Evolutionary conservation across 2,329 filamentous ascomycete genomes (phyloP), one percentile per base, ranked within the genome.

Genomic region (Fusarium coicis): DNA sequence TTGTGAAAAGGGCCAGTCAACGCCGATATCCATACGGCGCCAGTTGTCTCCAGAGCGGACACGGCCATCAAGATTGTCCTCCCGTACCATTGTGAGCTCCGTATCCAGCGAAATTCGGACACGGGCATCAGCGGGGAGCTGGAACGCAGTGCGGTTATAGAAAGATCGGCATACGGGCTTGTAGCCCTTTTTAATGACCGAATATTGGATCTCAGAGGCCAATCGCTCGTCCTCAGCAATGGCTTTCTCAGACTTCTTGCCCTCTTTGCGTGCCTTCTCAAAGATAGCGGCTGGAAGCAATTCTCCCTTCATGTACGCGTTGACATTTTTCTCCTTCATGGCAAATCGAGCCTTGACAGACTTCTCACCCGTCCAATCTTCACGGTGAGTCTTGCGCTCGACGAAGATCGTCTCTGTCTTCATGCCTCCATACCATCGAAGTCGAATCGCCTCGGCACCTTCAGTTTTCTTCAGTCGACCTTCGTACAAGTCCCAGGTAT

Each of bases 341-440:
- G 93, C 89, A 80, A 99, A 99, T 47, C 96, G 93, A 47, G 96
- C 96, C 85, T 99, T 99, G 84, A 99, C 96, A 4, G 96, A 98
- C 85, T 98, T 97, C 82, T 99, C 96, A 66, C 96, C 96, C 0
- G 96, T 99, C 96, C 96, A 99, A 82, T 99, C 96, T 83, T 99
- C 96, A 43, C 96, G 92, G 85, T 99, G 96, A 2, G 96, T 99
- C 85, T 99, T 99, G 71, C 96, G 91, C 86, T 99, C 96, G 30
- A 99, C 93, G 79, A 98, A 99, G 64, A 98, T 97, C 61, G 94
- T 96, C 80, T 98, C 95, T 59, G 87, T 94, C 77, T 96, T 91
- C 96, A 99, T 98, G 46, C 94, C 95, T 68, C 96, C 96, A 79
- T 99, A 99, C 96, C 96, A 99, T 74, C 96, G 90, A 68, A 99